Evolutionary conservation across 2,329 filamentous ascomycete genomes (phyloP).

Genomic region (Trichoderma sp.): DNA sequence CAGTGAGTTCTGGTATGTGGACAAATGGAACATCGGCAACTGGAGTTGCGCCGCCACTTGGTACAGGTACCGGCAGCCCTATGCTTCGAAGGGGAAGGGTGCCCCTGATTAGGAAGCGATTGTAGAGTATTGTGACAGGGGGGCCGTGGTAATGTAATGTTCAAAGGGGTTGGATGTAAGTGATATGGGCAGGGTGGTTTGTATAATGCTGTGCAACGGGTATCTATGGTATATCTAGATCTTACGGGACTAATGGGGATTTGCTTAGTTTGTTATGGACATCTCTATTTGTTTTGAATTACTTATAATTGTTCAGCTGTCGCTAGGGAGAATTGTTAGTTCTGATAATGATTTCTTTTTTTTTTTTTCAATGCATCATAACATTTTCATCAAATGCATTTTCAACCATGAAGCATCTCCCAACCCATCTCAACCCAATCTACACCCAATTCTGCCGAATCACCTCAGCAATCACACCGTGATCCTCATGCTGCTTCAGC

Average conservation of each 20-base stretch:
- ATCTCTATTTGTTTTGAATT: not conserved
- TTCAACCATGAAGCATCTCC: not conserved
- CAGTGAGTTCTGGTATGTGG: slow-evolving; percentile 21
- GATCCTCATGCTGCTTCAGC: slow-evolving; percentile 73
- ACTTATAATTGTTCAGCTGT: not conserved
- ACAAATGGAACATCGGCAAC: slow-evolving; percentile 1
- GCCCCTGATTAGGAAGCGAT: not conserved
- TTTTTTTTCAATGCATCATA: not conserved
- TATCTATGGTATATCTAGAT: not conserved
- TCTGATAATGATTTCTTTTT: not conserved
- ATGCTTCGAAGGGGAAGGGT: not conserved
- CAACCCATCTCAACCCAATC: not conserved
- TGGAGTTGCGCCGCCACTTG: not conserved
- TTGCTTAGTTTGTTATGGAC: not conserved
- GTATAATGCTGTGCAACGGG: not conserved
- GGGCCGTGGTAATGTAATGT: not conserved
- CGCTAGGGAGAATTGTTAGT: not conserved
- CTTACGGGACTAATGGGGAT: not conserved
- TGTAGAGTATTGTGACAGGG: not conserved
- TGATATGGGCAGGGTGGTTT: not conserved
- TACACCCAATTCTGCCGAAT: slow-evolving; percentile 51
- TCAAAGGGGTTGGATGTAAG: not conserved
- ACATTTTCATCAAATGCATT: not conserved
- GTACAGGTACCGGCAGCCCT: not conserved
- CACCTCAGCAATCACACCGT: slow-evolving; percentile 70